Conservation (phyloP, 108 stramenopile genomes). For the Nitzschia sp. region DNA sequence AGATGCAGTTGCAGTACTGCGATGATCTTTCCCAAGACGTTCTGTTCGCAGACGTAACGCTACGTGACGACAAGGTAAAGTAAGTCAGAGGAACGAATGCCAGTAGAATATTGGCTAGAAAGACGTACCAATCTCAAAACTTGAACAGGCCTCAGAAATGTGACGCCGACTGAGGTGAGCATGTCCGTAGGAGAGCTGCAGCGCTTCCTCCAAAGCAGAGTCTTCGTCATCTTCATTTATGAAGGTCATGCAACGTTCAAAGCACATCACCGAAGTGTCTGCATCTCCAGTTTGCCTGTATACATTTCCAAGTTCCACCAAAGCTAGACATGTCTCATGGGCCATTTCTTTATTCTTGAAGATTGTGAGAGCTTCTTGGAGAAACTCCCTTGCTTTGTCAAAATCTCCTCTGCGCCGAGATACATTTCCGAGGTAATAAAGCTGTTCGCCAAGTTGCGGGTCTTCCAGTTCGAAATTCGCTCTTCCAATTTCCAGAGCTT, state of each 20-base stretch:
- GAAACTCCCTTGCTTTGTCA: conserved; percentile 34
- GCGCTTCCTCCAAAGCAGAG: conserved; percentile 1
- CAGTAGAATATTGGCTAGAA: neutral
- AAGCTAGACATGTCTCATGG: conserved; percentile 42
- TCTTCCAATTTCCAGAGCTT: conserved; percentile 48
- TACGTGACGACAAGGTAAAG: neutral
- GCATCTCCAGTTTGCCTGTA: conserved; percentile 46
- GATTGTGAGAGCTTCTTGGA: conserved; percentile 53
- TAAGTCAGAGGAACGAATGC: neutral
- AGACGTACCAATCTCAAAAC: conserved; percentile 19
- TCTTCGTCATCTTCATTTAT: conserved; percentile 16
- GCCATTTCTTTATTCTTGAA: conserved; percentile 40
- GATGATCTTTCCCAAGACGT: conserved; percentile 23
- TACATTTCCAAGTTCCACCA: conserved; percentile 59
- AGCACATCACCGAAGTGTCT: conserved; percentile 42
- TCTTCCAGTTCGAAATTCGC: conserved; percentile 41
- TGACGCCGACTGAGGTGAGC: conserved; percentile 2
- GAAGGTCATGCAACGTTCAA: conserved; percentile 47
- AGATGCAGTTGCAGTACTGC: conserved; percentile 17
- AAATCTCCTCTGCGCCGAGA: conserved; percentile 33
- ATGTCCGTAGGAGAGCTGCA: conserved; percentile 34
- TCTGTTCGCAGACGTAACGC: conserved; percentile 18
- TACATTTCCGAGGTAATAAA: conserved; percentile 47
- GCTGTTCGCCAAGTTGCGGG: conserved; percentile 47
- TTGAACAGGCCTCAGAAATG: neutral